These are phyloP conservation scores for Microdochium bolleyi DNA, from an alignment of 2,329 filamentous ascomycete genomes.

Conservation along the genomic window DNA sequence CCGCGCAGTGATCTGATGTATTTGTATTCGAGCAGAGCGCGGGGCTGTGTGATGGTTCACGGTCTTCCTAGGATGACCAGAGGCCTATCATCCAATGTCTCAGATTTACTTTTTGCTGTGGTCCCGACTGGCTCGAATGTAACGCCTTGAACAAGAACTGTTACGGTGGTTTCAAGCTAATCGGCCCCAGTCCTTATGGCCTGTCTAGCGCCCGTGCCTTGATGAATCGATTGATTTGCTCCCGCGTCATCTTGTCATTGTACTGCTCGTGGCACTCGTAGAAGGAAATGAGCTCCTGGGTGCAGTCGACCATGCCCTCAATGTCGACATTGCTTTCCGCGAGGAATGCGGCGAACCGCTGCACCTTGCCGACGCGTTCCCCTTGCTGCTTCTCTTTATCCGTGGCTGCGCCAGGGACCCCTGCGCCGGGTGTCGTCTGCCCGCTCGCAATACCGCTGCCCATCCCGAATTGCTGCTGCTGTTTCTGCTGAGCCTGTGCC, in stretches of 20 bases:
- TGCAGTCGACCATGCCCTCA: slow-evolving; percentile 77
- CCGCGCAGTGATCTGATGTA: no score
- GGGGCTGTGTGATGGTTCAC: no score
- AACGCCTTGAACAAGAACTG: not conserved
- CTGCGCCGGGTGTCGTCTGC: slow-evolving; percentile 14
- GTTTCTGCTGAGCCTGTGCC: slow-evolving; percentile 32
- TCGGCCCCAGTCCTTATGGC: no score
- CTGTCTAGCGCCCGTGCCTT: slow-evolving; percentile 50
- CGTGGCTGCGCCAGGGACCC: slow-evolving; percentile 3
- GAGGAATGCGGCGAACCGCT: slow-evolving; percentile 65
- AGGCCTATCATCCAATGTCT: no score
- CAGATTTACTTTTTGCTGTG: no score
- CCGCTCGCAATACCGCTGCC: slow-evolving; percentile 8
- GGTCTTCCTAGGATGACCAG: no score
- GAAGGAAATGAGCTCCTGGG: slow-evolving; percentile 83
- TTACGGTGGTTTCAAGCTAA: not conserved
- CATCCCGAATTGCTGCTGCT: slow-evolving; percentile 2
- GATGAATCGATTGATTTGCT: slow-evolving; percentile 51
- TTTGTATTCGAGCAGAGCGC: no score
- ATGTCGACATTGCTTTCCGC: slow-evolving; percentile 83
- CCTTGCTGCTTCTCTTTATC: slow-evolving; percentile 42
- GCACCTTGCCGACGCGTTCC: slow-evolving; percentile 55
- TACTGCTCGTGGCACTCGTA: slow-evolving; percentile 65
- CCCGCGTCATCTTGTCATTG: slow-evolving; percentile 49
- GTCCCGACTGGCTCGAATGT: no score